These are phyloP conservation scores for Phaeodactylum tricornutum DNA, from an alignment of 108 stramenopile genomes.

Conservation along the genomic window DNA sequence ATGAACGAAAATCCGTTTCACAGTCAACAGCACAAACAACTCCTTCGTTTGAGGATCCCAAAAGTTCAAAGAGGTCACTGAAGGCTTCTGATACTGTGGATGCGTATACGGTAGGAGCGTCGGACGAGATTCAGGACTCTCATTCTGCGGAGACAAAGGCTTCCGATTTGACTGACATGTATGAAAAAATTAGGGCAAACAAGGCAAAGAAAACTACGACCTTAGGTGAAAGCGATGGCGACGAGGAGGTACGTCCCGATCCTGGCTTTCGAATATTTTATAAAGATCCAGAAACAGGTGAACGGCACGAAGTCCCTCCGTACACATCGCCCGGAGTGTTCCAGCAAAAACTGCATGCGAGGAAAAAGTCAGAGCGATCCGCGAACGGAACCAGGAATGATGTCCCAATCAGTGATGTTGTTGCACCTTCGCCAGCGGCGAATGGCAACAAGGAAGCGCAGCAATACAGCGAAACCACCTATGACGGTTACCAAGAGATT, in stretches of 20 bases:
- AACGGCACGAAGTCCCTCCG: slow-evolving; percentile 57
- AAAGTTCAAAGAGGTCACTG: too few relatives aligned
- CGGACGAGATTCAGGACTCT: not conserved
- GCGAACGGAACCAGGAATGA: not conserved
- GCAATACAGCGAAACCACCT: slow-evolving; percentile 45
- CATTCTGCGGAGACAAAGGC: not conserved
- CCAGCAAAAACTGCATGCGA: slow-evolving; percentile 8
- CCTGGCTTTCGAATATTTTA: slow-evolving; percentile 66
- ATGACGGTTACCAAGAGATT: slow-evolving; percentile 72
- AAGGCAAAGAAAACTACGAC: slow-evolving; percentile 27
- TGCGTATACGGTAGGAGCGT: not conserved
- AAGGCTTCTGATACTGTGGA: not conserved
- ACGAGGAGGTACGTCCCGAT: slow-evolving; percentile 36
- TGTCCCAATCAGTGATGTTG: not conserved
- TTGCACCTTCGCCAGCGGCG: not conserved
- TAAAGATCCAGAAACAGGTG: slow-evolving; percentile 45
- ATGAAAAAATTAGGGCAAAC: not conserved
- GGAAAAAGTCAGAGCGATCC: not conserved
- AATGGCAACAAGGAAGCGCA: not conserved
- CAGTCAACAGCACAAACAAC: not conserved
- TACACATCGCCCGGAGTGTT: slow-evolving; percentile 65
- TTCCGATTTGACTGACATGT: not conserved
- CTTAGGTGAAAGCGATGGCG: slow-evolving; percentile 14
- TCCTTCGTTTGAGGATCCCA: not conserved
- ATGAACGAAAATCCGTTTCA: not conserved